Evolutionary conservation across 208 protist species (phyloP), one percentile per base, ranked within the genome.

Genomic region (Trypanosoma rangeli): DNA sequence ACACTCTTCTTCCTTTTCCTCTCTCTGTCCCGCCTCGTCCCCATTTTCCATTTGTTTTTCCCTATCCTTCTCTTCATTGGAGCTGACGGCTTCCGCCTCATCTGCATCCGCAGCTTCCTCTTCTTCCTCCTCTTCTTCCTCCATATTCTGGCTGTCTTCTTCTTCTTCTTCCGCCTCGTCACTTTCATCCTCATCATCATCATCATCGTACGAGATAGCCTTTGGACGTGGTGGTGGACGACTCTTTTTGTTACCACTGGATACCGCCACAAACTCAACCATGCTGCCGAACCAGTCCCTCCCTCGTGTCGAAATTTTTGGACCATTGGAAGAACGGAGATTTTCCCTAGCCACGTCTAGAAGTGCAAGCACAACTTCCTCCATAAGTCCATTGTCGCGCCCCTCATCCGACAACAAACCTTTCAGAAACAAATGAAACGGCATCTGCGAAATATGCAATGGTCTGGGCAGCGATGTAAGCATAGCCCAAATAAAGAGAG

Each of bases 211-310:
- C 16, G 64, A 59, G 5, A 55, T 57, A 28, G 49, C 33, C 52
- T 72, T 44, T 76, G 60, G 12, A 29, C 82, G 69, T 56, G 13
- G 49, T 46, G 78, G 70, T 28, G 76, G 66, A 53, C 80, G 83
- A 53, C 79, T 78, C 76, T 88, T 87, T 63, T 90, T 91, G 44
- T 85, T 91, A 1, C 88, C 91, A 61, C 85, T 92, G 5, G 82
- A 82, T 20, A 90, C 78, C 2, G 70, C 81, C 16, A 93, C 87
- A 68, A 89, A 92, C 68, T 94, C 85, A 22, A 91, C 80, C 54
- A 94, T 78, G 12, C 67, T 74, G 39, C 90, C 81, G 55, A 96
- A 94, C 89, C 91, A 96, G 68, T 81, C 82, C 44, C 84, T 88
- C 37, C 88, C 86, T 15, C 83, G 78, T 7, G 79, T 90, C 5